Conservation (phyloP, 768 basidiomycete species). For the Lentinula aciculospora region DNA sequence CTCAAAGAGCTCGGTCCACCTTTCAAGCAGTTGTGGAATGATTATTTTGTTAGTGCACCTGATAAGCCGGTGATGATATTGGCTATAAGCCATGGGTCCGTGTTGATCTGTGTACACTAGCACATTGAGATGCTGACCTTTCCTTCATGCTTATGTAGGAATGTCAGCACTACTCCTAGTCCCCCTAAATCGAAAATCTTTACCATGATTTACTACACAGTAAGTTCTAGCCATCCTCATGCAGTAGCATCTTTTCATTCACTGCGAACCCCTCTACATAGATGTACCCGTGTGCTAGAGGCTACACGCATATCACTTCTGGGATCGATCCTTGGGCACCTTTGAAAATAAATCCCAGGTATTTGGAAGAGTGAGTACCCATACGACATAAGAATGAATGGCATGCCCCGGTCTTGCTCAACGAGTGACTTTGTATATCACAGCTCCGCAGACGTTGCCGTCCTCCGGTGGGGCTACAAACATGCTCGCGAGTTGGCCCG, state of each 20-base stretch:
- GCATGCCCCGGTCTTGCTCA: neutral
- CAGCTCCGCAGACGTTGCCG: conserved; percentile 16
- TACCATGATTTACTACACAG: neutral
- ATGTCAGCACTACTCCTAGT: no score
- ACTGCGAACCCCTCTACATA: neutral
- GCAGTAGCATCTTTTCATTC: neutral
- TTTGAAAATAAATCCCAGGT: neutral
- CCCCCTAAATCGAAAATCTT: neutral
- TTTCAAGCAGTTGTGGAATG: conserved; percentile 27
- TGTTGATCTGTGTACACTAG: neutral
- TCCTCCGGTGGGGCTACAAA: conserved; percentile 21
- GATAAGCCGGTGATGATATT: conserved; percentile 34
- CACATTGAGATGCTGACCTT: no score
- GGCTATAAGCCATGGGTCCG: no score
- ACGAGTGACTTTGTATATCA: neutral
- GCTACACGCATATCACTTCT: neutral
- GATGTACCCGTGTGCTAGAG: neutral
- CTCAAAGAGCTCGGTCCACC: conserved; percentile 29
- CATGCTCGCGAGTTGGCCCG: conserved; percentile 22
- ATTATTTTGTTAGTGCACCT: conserved; percentile 25
- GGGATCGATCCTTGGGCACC: neutral
- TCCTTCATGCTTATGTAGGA: no score
- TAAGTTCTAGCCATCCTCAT: neutral
- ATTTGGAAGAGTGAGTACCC: neutral
- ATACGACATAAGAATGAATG: neutral